Conservation (phyloP, 1,284 basidiomycete genomes). For the Bothia castanella region DNA sequence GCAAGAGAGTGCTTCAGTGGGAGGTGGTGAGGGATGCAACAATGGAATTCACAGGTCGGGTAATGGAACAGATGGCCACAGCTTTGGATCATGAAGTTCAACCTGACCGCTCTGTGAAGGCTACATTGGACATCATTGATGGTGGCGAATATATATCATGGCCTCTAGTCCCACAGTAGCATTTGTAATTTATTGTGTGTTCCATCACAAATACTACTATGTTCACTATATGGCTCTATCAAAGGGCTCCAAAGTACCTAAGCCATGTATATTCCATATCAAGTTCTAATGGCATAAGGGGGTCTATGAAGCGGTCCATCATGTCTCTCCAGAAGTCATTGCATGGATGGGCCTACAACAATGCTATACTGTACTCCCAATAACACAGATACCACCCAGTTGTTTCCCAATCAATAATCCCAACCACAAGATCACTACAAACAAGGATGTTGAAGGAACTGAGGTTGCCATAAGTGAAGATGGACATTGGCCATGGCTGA, state of each 20-base stretch:
- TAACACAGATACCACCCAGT: slow-evolving; percentile 2
- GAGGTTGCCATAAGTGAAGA: slow-evolving; percentile 5
- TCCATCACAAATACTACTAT: too few relatives aligned
- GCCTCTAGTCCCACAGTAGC: too few relatives aligned
- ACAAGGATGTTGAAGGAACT: slow-evolving; percentile 4
- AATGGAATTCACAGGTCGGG: too few relatives aligned
- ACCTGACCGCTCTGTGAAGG: too few relatives aligned
- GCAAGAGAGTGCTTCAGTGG: too few relatives aligned
- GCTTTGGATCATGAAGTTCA: too few relatives aligned
- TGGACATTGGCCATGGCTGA: slow-evolving; percentile 2
- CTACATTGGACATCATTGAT: too few relatives aligned
- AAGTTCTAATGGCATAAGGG: background rate
- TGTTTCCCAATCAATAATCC: slow-evolving; percentile 8
- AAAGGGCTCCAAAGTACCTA: background rate
- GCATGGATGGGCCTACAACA: background rate
- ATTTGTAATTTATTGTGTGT: too few relatives aligned
- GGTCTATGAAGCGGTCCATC: background rate
- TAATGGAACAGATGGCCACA: too few relatives aligned
- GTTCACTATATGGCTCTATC: too few relatives aligned
- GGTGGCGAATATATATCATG: too few relatives aligned
- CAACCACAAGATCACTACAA: background rate
- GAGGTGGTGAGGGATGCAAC: too few relatives aligned
- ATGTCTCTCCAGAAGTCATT: background rate
- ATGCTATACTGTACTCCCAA: slow-evolving; percentile 4
- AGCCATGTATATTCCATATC: background rate